Percentiles rank a stretch among this genome's conserved stretches.
Conservation (phyloP, 352 stramenopile genomes). For the Phytophthora tentaculata region DNA sequence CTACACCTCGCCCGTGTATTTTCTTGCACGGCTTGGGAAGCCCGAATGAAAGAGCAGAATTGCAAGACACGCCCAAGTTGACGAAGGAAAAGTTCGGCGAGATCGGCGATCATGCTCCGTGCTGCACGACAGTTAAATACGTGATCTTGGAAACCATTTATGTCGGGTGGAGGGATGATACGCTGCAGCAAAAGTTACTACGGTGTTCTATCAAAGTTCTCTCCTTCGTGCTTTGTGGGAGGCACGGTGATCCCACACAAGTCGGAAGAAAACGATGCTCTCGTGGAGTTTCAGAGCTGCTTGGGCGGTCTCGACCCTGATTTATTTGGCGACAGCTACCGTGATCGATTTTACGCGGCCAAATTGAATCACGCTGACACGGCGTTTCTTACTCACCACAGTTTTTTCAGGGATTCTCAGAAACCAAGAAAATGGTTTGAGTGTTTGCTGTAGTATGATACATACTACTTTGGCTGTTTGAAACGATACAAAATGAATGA, state of each 20-base stretch:
- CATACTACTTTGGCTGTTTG: no score
- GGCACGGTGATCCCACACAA: conserved; percentile 30
- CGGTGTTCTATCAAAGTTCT: conserved; percentile 39
- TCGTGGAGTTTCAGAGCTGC: conserved; percentile 55
- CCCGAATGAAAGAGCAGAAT: conserved; percentile 4
- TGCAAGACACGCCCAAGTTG: conserved; percentile 24
- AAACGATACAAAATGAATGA: no score
- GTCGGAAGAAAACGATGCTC: conserved; percentile 35
- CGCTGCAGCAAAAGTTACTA: conserved; percentile 37
- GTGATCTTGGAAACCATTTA: conserved; percentile 51
- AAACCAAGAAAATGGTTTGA: conserved; percentile 52
- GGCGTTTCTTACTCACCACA: conserved; percentile 47
- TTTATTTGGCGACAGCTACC: conserved; percentile 35
- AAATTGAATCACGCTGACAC: conserved; percentile 52
- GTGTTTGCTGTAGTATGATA: conserved; percentile 25
- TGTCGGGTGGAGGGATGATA: conserved; percentile 47
- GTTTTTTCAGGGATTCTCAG: conserved; percentile 24
- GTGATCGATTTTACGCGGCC: conserved; percentile 36
- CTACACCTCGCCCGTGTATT: conserved; percentile 33
- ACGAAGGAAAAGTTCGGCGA: conserved; percentile 23
- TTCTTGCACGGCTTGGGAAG: conserved; percentile 34
- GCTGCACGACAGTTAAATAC: conserved; percentile 45
- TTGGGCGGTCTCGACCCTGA: conserved; percentile 24
- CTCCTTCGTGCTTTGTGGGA: conserved; percentile 19
- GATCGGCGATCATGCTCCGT: conserved; percentile 31